Evolutionary conservation across 148 eudicot species (phyloP).

Genomic region (Amaranthus hypochondriacus): DNA sequence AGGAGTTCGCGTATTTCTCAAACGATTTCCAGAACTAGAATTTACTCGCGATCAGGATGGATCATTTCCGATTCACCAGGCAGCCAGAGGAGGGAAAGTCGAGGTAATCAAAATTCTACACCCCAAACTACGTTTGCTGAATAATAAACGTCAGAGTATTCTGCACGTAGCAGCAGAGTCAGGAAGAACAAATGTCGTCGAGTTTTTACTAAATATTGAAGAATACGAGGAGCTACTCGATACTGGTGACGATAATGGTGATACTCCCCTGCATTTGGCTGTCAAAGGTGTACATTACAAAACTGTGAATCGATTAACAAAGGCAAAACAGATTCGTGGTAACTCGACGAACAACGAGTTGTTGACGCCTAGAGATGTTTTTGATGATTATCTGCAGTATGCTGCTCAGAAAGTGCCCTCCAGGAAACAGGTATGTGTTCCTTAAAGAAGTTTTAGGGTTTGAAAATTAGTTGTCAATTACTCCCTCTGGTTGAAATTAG

Average conservation of each 20-base stretch:
- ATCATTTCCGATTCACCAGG: slow-evolving; percentile 17
- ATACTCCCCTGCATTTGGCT: slow-evolving; percentile 5
- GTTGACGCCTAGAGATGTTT: slow-evolving; percentile 1
- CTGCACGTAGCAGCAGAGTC: neutral
- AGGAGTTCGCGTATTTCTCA: slow-evolving; percentile 9
- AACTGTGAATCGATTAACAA: neutral
- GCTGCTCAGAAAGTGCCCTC: neutral
- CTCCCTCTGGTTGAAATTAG: too few species aligned
- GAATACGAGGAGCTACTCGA: neutral
- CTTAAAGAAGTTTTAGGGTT: too few species aligned
- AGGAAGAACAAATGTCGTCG: neutral
- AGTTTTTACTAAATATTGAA: neutral
- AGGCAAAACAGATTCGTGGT: neutral
- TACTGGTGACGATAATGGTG: neutral
- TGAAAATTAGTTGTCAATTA: too few species aligned
- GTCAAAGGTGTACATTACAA: neutral
- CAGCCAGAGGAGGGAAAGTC: slow-evolving; percentile 12
- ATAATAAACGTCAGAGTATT: neutral
- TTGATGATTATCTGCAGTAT: neutral
- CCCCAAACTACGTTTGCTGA: neutral
- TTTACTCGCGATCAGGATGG: slow-evolving; percentile 1
- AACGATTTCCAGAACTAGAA: neutral
- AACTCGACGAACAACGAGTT: neutral
- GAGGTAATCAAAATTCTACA: slow-evolving; percentile 1
- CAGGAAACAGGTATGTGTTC: neutral